phyloP scores from a whole-genome alignment of 495 filamentous ascomycete species.

The Venustampulla echinocandica region DNA sequence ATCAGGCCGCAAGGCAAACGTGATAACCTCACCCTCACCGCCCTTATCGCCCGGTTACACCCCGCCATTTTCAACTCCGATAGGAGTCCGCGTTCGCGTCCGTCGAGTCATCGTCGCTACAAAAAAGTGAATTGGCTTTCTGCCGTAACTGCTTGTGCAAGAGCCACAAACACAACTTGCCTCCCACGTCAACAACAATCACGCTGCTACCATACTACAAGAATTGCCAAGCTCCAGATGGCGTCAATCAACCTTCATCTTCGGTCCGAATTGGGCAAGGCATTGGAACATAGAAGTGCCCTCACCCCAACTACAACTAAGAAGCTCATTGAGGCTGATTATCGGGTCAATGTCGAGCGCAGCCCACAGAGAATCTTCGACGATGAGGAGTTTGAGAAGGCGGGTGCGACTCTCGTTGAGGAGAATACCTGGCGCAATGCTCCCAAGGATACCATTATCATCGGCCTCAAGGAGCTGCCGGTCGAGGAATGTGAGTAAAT shows the following conservation, averaged over 20 bases:
- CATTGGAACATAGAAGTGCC: conserved; percentile 15
- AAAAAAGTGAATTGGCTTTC: no score
- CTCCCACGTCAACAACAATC: no score
- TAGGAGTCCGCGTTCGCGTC: no score
- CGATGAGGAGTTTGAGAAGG: conserved; percentile 52
- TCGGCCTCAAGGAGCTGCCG: conserved; percentile 90
- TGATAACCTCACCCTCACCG: no score
- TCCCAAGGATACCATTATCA: conserved; percentile 70
- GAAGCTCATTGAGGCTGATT: conserved; percentile 73
- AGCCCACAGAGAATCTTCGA: conserved; percentile 78
- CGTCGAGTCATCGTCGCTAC: no score
- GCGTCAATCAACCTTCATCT: neutral
- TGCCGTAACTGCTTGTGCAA: no score
- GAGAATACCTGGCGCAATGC: conserved; percentile 72
- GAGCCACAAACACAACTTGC: no score
- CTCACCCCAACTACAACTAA: conserved; percentile 56
- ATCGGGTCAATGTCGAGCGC: conserved; percentile 74
- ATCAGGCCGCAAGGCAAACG: no score
- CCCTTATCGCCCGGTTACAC: no score
- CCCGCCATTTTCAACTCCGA: no score
- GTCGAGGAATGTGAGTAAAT: conserved; percentile 60
- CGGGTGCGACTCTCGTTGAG: conserved; percentile 67
- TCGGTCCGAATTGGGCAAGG: neutral
- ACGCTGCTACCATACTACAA: no score
- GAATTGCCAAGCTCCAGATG: no score